These are phyloP conservation scores for Penicillium angulare DNA, from an alignment of 495 filamentous ascomycete genomes.

Conservation along the genomic window DNA sequence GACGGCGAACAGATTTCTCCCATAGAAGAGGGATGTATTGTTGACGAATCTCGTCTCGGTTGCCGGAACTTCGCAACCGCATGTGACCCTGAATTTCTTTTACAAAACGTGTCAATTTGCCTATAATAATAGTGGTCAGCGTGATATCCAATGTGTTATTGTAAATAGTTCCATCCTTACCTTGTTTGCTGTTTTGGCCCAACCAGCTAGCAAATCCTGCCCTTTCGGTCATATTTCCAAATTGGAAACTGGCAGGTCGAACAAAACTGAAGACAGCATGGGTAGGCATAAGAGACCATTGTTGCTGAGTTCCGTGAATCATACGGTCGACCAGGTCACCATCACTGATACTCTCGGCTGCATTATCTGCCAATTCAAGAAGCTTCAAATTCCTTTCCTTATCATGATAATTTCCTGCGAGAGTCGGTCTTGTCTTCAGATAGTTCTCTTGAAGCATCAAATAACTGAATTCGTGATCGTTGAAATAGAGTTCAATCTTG, in stretches of 20 bases:
- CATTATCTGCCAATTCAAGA: constrained; percentile 80
- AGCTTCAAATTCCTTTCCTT: constrained; percentile 71
- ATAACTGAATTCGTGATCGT: constrained; percentile 94
- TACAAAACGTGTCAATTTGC: constrained; percentile 77
- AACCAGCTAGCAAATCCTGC: constrained; percentile 83
- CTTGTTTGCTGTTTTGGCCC: constrained; percentile 88
- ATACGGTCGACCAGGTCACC: constrained; percentile 95
- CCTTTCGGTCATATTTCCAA: constrained; percentile 64
- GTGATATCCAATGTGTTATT: too few relatives aligned
- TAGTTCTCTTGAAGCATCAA: constrained; percentile 99
- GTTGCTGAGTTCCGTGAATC: constrained; percentile 97
- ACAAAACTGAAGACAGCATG: constrained; percentile 98
- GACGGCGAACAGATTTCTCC: constrained; percentile 68
- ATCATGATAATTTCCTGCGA: constrained; percentile 54
- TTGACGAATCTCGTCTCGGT: constrained; percentile 90
- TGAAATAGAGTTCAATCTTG: constrained; percentile 98
- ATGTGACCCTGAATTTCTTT: constrained; percentile 98
- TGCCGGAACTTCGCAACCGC: constrained; percentile 87
- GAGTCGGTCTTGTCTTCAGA: constrained; percentile 71
- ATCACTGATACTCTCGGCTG: constrained; percentile 93
- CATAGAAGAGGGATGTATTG: constrained; percentile 92
- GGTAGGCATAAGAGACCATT: constrained; percentile 96
- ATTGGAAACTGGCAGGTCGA: constrained; percentile 83
- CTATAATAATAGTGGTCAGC: constrained; percentile 32
- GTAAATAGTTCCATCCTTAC: constrained; percentile 39